Base-by-base conservation (phyloP, 148 eudicot genomes). In the Agrostemma githago region DNA sequence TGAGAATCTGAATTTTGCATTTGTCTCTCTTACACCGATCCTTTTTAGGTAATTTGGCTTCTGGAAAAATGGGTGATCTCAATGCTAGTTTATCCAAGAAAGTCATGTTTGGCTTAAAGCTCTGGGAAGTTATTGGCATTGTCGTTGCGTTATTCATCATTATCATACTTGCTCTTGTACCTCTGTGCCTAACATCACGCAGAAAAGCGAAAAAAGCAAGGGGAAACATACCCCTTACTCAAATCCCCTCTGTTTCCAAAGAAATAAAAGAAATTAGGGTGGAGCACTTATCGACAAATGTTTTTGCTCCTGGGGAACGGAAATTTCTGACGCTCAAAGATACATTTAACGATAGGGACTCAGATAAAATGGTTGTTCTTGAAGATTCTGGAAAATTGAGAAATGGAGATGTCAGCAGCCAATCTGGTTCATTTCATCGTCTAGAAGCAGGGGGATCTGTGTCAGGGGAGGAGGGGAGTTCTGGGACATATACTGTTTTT, bases 231-330 rank as follows among this genome's bases (percentile, higher is more conserved):
- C 92, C 89, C 2, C 66, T 83, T 15, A 81, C 76, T 74, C 89
- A 86, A 82, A 86, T 85, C 61, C 92, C 89, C 54, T 64, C 83
- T 44, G 72, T 83, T 78, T 86, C 85, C 6, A 88, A 88, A 72
- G 92, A 88, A 80, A 88, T 88, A 44, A 86, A 85, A 74, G 92
- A 88, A 79, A 86, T 88, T 17, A 77, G 82, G 66, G 76, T 85
- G 44, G 86, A 84, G 65, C 92, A 84, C 68, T 70, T 80, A 56
- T 62, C 89, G 3, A 40, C 80, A 3, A 86, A 83, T 71, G 79
- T 78, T 60, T 80, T 62, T 78, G 73, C 41, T 79, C 74, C 79
- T 19, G 74, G 73, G 64, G 87, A 85, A 79, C 80, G 85, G 66
- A 88, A 80, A 40, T 79, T 80, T 60, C 73, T 77, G 56, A 84